A percentile compares a stretch with the other conserved stretches of the same genome.
Conservation (phyloP, 768 basidiomycete genomes). For the Russula sp. region DNA sequence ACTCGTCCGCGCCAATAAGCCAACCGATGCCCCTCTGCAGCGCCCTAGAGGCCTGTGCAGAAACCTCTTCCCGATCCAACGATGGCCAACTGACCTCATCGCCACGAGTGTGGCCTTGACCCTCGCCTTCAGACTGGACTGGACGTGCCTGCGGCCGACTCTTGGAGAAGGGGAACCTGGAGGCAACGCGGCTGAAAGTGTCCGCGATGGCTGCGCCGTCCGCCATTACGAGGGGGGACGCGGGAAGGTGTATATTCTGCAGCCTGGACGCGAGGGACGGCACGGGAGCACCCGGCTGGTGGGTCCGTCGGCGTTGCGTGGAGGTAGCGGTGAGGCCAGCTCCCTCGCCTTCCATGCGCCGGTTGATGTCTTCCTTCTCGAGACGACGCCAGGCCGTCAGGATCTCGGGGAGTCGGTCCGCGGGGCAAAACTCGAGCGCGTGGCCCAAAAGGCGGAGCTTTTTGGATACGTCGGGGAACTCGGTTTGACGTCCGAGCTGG, state of each 20-base stretch:
- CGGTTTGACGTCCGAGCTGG: conserved; percentile 78
- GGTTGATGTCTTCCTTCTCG: conserved; percentile 57
- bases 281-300: conserved; percentile 5
- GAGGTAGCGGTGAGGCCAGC: conserved; percentile 29
- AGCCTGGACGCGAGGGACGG: conserved; percentile 54
- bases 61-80: conserved; percentile 54
- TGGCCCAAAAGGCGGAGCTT: conserved; percentile 70
- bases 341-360: conserved; percentile 38
- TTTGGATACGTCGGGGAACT: conserved; percentile 60
- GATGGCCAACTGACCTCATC: conserved; percentile 30
- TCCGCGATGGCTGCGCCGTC: conserved; percentile 78
- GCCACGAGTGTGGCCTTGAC: conserved; percentile 33
- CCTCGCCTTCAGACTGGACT: conserved; percentile 45
- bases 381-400: conserved; percentile 69
- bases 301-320: conserved; percentile 2
- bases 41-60: conserved; percentile 68
- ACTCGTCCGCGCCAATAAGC: conserved; percentile 84
- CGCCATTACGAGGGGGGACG: conserved; percentile 60
- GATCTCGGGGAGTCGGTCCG: conserved; percentile 73
- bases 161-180: conserved; percentile 18
- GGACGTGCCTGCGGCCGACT: conserved; percentile 42
- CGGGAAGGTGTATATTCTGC: conserved; percentile 61
- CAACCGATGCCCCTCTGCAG: conserved; percentile 92
- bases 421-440: conserved; percentile 81
- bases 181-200: conserved; percentile 60